These are phyloP conservation scores for Gaultheria prostrata DNA, from an alignment of 148 eudicot genomes.

Conservation along the genomic window DNA sequence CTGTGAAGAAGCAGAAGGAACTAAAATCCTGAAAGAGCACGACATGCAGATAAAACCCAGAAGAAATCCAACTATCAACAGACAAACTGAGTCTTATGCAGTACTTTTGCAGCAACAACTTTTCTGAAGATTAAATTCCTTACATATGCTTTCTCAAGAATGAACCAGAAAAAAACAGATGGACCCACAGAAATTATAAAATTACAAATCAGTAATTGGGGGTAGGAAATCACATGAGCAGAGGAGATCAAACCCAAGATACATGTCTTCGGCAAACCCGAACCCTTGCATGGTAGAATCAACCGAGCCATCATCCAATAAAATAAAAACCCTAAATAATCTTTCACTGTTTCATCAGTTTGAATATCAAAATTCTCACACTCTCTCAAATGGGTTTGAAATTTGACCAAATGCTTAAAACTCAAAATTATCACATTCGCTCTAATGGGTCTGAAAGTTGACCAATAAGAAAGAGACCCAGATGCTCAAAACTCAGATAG, in stretches of 20 bases:
- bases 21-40: not conserved
- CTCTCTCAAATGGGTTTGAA: slow-evolving; percentile 19
- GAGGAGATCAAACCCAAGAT: slow-evolving; percentile 81
- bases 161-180: not conserved
- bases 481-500: slow-evolving; percentile 28
- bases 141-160: not conserved
- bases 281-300: slow-evolving; percentile 73
- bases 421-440: slow-evolving; percentile 14
- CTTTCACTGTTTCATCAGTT: slow-evolving; percentile 1
- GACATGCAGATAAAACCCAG: not conserved
- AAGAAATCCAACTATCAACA: not conserved
- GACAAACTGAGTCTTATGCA: not conserved
- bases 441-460: slow-evolving; percentile 22
- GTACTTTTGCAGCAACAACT: not conserved
- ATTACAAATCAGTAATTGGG: slow-evolving; percentile 12
- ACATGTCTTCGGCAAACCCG: slow-evolving; percentile 58
- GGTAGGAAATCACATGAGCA: slow-evolving; percentile 72
- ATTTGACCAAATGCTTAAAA: slow-evolving; percentile 24
- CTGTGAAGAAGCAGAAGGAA: not conserved
- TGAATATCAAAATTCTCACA: slow-evolving; percentile 5
- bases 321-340: slow-evolving; percentile 26
- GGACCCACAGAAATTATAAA: not conserved
- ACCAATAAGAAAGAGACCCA: slow-evolving; percentile 23
- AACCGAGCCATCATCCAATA: slow-evolving; percentile 81
- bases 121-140: not conserved